Conservation (phyloP, 306 rosid species). For the Corylus avellana region DNA sequence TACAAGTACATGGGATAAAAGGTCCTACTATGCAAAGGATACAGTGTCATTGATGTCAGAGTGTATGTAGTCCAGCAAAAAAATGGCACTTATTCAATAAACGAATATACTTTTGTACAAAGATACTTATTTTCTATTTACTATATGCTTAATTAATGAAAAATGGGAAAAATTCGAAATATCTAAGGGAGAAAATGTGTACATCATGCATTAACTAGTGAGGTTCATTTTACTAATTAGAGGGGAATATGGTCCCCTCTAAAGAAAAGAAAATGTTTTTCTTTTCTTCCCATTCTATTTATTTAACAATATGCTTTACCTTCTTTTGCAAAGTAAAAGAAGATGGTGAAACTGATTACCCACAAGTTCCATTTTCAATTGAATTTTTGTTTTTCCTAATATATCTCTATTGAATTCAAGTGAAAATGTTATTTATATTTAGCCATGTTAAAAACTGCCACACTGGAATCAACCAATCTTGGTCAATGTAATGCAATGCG, state of each 20-base stretch:
- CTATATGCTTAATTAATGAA: background rate
- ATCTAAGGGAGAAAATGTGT: background rate
- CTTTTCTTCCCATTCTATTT: too few relatives aligned
- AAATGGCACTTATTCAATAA: background rate
- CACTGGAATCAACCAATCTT: too few relatives aligned
- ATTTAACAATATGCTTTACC: too few relatives aligned
- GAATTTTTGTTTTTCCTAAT: too few relatives aligned
- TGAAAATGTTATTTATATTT: too few relatives aligned
- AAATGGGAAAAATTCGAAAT: background rate
- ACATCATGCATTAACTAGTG: background rate
- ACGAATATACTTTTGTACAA: background rate
- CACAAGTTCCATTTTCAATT: too few relatives aligned
- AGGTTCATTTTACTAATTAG: background rate
- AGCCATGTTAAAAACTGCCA: too few relatives aligned
- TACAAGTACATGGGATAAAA: constrained; percentile 13
- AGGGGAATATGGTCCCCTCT: background rate
- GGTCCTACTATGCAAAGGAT: constrained; percentile 24
- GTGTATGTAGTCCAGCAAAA: background rate
- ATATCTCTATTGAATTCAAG: too few relatives aligned
- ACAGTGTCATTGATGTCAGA: background rate
- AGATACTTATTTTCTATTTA: background rate
- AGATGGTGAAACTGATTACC: too few relatives aligned
- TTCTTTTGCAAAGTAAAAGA: too few relatives aligned
- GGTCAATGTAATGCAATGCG: too few relatives aligned
- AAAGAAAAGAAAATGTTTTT: too few relatives aligned